Conservation (phyloP, 75 land plant genomes). For the Gnetum montanum region DNA sequence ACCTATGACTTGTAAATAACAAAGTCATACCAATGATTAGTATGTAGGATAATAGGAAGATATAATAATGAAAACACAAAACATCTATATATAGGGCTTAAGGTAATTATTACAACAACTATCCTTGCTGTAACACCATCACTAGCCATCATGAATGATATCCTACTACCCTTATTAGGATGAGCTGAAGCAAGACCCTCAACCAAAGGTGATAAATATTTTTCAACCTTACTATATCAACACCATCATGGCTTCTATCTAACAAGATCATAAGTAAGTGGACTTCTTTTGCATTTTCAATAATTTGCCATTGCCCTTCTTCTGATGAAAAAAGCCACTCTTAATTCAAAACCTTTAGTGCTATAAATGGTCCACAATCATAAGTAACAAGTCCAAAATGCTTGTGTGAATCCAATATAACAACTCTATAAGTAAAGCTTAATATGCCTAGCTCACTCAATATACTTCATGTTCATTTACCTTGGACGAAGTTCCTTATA, state of each 20-base stretch:
- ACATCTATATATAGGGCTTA: too few relatives aligned
- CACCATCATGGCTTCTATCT: slow-evolving; percentile 41
- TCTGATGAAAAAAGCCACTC: slow-evolving; percentile 97
- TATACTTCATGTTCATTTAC: too few relatives aligned
- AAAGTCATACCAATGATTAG: too few relatives aligned
- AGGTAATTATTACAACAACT: not conserved
- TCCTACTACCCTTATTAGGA: slow-evolving; percentile 25
- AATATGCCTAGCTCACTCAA: too few relatives aligned
- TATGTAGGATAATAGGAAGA: too few relatives aligned
- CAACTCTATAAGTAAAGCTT: too few relatives aligned
- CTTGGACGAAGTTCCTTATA: too few relatives aligned
- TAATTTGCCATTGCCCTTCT: slow-evolving; percentile 93
- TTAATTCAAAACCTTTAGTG: slow-evolving; percentile 61
- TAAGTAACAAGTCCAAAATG: too few relatives aligned
- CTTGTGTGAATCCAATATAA: too few relatives aligned
- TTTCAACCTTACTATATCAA: slow-evolving; percentile 53
- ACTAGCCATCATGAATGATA: slow-evolving; percentile 90
- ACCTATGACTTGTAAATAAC: too few relatives aligned
- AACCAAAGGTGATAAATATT: slow-evolving; percentile 82
- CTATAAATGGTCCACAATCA: too few relatives aligned
- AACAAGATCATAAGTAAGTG: slow-evolving; percentile 86
- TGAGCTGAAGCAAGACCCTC: slow-evolving; percentile 52
- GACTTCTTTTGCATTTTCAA: slow-evolving; percentile 82
- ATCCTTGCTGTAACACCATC: not conserved
- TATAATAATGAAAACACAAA: too few relatives aligned